phyloP scores from a whole-genome alignment of 2,329 filamentous ascomycete species.

The Corinectria fuckeliana region DNA sequence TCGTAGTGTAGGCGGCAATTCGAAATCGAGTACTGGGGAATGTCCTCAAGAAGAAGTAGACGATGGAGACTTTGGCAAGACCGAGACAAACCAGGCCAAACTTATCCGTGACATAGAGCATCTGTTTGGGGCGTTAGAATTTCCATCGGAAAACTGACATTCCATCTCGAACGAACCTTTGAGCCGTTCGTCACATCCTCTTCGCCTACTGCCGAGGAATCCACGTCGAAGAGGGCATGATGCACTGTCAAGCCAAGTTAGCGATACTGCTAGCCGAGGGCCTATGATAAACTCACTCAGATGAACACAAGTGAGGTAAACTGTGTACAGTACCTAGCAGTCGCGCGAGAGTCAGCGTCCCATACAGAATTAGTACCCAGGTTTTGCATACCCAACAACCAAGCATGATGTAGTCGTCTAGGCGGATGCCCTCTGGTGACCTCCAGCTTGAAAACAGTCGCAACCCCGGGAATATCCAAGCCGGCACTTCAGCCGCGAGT shows the following conservation, averaged over 20 bases:
- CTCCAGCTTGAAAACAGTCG: conserved; percentile 47
- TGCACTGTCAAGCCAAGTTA: not conserved
- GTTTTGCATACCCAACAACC: conserved; percentile 40
- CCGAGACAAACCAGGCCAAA: conserved; percentile 48
- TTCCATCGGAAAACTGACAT: fast-evolving
- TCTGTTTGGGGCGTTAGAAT: conserved; percentile 23
- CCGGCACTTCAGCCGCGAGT: conserved; percentile 46
- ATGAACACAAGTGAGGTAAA: conserved; percentile 15
- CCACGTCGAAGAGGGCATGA: conserved; percentile 8
- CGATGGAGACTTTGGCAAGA: conserved; percentile 48
- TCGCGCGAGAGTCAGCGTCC: conserved; percentile 2
- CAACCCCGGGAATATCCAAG: conserved; percentile 43
- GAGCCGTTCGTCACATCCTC: conserved; percentile 1
- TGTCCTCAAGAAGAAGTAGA: conserved; percentile 48
- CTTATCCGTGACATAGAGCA: conserved; percentile 40
- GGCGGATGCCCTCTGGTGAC: conserved; percentile 38
- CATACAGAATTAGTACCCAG: not conserved
- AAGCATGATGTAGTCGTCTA: conserved; percentile 50
- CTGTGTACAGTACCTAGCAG: conserved; percentile 34
- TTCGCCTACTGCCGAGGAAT: not conserved
- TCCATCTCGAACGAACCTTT: not conserved
- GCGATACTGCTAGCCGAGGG: not conserved
- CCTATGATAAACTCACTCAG: not conserved
- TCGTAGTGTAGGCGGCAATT: conserved; percentile 42
- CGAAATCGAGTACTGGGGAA: conserved; percentile 44